Percentiles rank a stretch among this genome's conserved stretches.
Evolutionary conservation across 768 basidiomycete species (phyloP).

Genomic region (Trametes cingulata): DNA sequence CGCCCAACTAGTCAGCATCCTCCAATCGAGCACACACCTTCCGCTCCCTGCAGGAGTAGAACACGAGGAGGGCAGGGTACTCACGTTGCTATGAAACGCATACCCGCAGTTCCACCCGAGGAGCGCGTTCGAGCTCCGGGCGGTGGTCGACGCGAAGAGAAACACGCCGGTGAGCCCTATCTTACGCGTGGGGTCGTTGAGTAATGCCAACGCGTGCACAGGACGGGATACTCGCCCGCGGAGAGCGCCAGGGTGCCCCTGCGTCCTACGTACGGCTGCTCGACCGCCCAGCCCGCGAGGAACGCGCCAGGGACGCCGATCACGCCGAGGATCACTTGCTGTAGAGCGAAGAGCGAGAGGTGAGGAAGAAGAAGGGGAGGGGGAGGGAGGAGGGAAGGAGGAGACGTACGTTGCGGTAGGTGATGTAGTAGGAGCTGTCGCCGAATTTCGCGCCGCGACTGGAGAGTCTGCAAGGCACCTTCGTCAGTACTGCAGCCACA

Average conservation of each 20-base stretch:
- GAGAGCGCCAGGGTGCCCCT: constrained; percentile 66
- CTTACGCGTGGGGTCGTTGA: constrained; percentile 49
- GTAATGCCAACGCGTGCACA: constrained; percentile 31
- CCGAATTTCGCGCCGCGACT: constrained; percentile 38
- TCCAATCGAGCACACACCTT: background rate
- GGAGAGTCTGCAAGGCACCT: constrained; percentile 27
- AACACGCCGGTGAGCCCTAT: constrained; percentile 73
- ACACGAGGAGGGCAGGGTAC: background rate
- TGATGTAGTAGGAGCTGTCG: constrained; percentile 37
- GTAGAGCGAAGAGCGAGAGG: background rate
- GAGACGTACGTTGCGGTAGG: constrained; percentile 38
- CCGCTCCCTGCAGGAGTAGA: too few species aligned
- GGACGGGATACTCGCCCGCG: constrained; percentile 48
- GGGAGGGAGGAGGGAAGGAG: background rate
- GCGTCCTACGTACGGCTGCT: constrained; percentile 62
- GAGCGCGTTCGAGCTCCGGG: constrained; percentile 63
- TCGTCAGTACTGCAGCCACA: background rate
- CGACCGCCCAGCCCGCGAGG: constrained; percentile 70
- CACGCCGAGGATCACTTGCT: constrained; percentile 72
- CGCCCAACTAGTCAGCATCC: background rate
- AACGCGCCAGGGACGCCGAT: constrained; percentile 74
- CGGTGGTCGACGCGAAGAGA: constrained; percentile 75
- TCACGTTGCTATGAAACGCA: constrained; percentile 33
- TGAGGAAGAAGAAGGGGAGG: background rate
- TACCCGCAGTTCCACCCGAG: constrained; percentile 77